Base-by-base conservation (phyloP, 192 early-diverging fungal species). In the Haplosporangium gracile region DNA sequence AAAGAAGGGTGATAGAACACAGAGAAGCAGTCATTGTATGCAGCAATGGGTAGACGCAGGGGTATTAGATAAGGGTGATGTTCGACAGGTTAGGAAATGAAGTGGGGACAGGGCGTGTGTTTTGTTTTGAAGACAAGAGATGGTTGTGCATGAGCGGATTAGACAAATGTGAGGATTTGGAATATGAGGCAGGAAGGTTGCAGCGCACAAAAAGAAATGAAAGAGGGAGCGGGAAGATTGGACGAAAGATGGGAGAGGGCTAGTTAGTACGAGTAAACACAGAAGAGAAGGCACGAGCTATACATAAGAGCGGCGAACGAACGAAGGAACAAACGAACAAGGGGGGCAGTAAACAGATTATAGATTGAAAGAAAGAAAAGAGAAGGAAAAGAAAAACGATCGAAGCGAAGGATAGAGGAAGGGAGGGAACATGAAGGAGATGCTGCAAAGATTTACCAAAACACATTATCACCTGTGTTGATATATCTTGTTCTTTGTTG, bases 361-460 rank as follows among this genome's bases (percentile, higher is more conserved):
- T 51, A 4, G 49, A 16, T 51, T 51, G 49, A 16, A 18, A 22
- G 4, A 18, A 51, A 16, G 18, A 51, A 51, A 6, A 57, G 55
- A 57, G 10, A 6, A 57, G 7, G 9, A 10, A 10, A n/a, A 7
- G 10, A 9, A 26, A 26, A 57, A 10, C 2, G n/a, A 24, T 57
- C 22, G n/a, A 57, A 26, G 55, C n/a, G 8, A 57, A 57, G 9
- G n/a, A 57, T 2, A n/a, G 24, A 26, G 0, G 60, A 34, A 9
- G 0, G 11, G 11, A 29, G 2, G 11, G 0, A 29, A 32, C 10
- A 26, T 2, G 57, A n/a, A 60, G 60, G 60, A 29, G 11, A 65
- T 65, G 10, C 29, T 65, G 60, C 60, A 32, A 32, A 65, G 60
- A 65, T 65, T 65, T 65, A 10, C 60, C 60, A 65, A 65, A 65